These are phyloP conservation scores for Colletotrichum lentis DNA, from an alignment of 2,329 filamentous ascomycete genomes.

Conservation along the genomic window DNA sequence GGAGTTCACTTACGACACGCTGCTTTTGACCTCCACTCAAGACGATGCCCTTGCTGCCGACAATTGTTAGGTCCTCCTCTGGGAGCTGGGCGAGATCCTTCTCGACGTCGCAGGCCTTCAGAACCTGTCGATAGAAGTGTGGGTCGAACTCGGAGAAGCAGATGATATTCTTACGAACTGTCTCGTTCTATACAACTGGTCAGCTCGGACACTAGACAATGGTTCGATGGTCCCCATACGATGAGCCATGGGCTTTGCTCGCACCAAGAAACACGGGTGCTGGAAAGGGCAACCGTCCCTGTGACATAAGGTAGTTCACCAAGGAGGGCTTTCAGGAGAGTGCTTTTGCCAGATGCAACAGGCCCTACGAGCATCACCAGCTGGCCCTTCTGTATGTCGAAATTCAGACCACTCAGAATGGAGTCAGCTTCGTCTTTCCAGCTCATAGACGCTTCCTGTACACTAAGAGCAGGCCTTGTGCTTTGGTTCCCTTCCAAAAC, in stretches of 20 bases:
- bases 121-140: constrained; percentile 41
- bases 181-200: constrained; percentile 42
- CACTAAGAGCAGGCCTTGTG: constrained; percentile 17
- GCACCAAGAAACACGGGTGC: constrained; percentile 43
- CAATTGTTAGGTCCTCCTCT: constrained; percentile 49
- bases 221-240: constrained; percentile 33
- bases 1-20: constrained; percentile 46
- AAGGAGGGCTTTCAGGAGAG: constrained; percentile 52
- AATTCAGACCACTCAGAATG: constrained; percentile 46
- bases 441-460: constrained; percentile 45
- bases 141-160: constrained; percentile 44
- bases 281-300: constrained; percentile 39
- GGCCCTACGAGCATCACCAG: constrained; percentile 55
- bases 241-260: constrained; percentile 49
- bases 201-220: background rate
- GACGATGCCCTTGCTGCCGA: constrained; percentile 56
- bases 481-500: background rate
- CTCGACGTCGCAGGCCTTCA: constrained; percentile 47
- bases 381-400: constrained; percentile 44
- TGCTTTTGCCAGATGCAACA: constrained; percentile 56
- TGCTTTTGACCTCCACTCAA: constrained; percentile 59
- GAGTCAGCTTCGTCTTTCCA: constrained; percentile 46
- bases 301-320: constrained; percentile 43
- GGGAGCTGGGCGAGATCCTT: constrained; percentile 47
- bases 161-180: constrained; percentile 48